Evolutionary conservation across 164 flowering plant species (phyloP).

Genomic region (Vitis amurensis): DNA sequence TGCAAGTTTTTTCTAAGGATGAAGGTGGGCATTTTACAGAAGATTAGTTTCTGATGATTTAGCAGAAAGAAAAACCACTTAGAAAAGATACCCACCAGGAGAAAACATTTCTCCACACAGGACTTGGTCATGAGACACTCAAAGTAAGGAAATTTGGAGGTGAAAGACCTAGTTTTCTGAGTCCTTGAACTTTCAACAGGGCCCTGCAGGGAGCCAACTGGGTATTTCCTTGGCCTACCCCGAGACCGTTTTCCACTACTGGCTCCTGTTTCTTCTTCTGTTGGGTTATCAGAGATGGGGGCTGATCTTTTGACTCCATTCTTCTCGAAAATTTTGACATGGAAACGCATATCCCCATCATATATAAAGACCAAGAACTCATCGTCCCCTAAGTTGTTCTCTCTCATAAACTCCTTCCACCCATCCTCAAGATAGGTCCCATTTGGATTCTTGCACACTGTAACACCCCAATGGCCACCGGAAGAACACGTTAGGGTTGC

Average conservation of each 20-base stretch:
- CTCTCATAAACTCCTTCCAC: constrained; percentile 21
- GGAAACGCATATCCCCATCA: constrained; percentile 23
- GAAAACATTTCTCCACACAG: neutral
- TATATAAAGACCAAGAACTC: constrained; percentile 25
- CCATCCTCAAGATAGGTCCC: constrained; percentile 18
- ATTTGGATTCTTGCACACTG: neutral
- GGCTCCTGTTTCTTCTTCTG: neutral
- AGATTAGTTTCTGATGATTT: too few species aligned
- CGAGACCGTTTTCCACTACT: neutral
- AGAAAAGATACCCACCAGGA: neutral
- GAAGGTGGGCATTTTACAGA: too few species aligned
- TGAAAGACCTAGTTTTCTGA: neutral
- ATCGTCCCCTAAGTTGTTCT: constrained; percentile 1
- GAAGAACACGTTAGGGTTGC: constrained; percentile 21
- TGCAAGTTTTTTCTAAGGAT: too few species aligned
- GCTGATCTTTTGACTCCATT: constrained; percentile 7
- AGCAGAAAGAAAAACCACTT: too few species aligned
- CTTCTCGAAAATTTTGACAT: constrained; percentile 15
- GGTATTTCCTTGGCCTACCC: neutral
- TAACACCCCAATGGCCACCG: constrained; percentile 20
- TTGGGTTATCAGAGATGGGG: neutral
- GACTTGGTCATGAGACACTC: neutral
- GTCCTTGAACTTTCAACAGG: neutral
- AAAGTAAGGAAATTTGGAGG: neutral
- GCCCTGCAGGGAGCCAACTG: too few species aligned